Base-by-base conservation (phyloP, 2,329 filamentous ascomycete species). In the Xylaria sp. region DNA sequence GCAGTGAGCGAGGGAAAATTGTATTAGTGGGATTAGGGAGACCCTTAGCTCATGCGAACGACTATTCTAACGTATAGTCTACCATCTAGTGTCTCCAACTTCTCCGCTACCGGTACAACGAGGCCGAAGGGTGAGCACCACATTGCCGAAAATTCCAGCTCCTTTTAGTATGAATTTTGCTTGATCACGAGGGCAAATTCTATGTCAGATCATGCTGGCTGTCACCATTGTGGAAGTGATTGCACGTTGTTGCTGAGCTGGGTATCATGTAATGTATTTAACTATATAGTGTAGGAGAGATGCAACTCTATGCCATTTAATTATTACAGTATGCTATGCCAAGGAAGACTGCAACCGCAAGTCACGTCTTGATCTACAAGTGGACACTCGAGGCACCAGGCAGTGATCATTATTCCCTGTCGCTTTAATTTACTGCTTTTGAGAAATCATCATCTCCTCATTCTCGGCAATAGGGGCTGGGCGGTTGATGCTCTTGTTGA, bases 391-490 rank as follows among this genome's bases (percentile, higher is more conserved):
- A 61, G 28, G 57, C 52, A 52, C 67, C 67, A 51, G 61, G 60
- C 55, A 58, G 55, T 60, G 59, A 60, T 33, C 49, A 56, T 31
- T 36, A 54, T 57, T 58, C 15, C n/a, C 43, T n/a, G 20, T 8
- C 6, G n/a, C 28, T 57, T 52, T 28, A 9, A 43, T 58, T 66
- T 75, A 79, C 72, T 79, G 77, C 71, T 79, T 79, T 67, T 74
- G 75, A 41, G 78, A 79, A 62, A 79, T 78, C 76, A 79, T 78
- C 73, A 78, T 76, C 73, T 79, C 75, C 71, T 79, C 78, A 60
- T 79, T 79, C 7, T 77, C 75, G 31, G 75, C 72, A 51, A 79
- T 79, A 12, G 78, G 77, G 7, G 77, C 76, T 0, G 77, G 75
- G 0, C 71, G 73, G 72, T 79, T 79, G 18, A 39, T 3, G 39